A percentile compares a stretch with the other conserved stretches of the same genome.
These are phyloP conservation scores for Blastocystis sp. DNA, from an alignment of 352 stramenopile genomes.

Conservation along the genomic window DNA sequence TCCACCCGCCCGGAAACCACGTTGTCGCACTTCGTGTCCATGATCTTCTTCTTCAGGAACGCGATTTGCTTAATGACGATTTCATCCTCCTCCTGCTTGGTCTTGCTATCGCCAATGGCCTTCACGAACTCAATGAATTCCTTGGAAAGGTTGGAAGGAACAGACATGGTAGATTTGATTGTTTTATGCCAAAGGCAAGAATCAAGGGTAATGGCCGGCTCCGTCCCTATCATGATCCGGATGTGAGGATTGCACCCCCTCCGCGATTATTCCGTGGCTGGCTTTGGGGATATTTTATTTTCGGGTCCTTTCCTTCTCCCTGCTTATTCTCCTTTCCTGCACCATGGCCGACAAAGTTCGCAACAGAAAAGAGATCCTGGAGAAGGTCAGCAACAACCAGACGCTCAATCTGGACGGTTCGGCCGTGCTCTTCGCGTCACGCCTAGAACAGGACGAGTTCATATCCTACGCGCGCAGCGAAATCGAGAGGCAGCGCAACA, in stretches of 20 bases:
- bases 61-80: constrained; percentile 94
- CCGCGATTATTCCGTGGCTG: neutral
- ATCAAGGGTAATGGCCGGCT: neutral
- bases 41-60: constrained; percentile 91
- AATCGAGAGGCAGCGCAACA: constrained; percentile 15
- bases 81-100: constrained; percentile 99
- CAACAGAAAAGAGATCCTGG: neutral
- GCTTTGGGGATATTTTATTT: constrained; percentile 17
- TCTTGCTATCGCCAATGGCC: constrained; percentile 98
- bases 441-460: constrained; percentile 49
- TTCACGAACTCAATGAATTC: constrained; percentile 99
- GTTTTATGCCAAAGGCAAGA: constrained; percentile 2
- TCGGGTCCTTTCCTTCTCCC: neutral
- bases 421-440: neutral
- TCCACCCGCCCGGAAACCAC: neutral
- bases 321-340: neutral
- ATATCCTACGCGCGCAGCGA: constrained; percentile 38
- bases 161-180: constrained; percentile 58
- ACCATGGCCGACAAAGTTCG: constrained; percentile 34
- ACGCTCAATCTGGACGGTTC: constrained; percentile 48
- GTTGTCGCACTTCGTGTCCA: constrained; percentile 76
- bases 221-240: constrained; percentile 19
- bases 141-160: constrained; percentile 78
- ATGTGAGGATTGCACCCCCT: neutral
- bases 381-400: constrained; percentile 5